These are phyloP conservation scores for Pleurotus pulmonarius DNA, from an alignment of 768 basidiomycete species.

Conservation along the genomic window DNA sequence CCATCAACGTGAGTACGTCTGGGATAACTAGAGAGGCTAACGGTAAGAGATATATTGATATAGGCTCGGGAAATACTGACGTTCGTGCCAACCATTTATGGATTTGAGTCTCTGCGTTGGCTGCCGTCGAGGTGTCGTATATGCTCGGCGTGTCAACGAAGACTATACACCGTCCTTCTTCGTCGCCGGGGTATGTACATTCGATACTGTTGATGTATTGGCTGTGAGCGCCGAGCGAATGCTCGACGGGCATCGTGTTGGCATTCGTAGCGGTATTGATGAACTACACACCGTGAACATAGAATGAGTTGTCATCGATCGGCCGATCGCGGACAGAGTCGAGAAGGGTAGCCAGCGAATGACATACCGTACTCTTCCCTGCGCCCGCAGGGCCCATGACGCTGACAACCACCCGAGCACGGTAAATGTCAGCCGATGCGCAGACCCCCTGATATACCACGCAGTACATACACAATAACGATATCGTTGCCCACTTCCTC, in stretches of 20 bases:
- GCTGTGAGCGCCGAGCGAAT: neutral
- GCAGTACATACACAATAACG: constrained; percentile 8
- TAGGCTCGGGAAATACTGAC: neutral
- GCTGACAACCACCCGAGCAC: constrained; percentile 4
- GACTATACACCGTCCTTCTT: constrained; percentile 2
- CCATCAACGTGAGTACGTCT: constrained; percentile 2
- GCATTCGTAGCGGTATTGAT: constrained; percentile 5
- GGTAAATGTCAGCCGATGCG: neutral
- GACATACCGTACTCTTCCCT: constrained; percentile 12
- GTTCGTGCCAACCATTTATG: constrained; percentile 2
- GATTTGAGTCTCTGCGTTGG: neutral
- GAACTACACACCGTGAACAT: neutral
- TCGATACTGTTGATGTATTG: constrained; percentile 3
- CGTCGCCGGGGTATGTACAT: constrained; percentile 4
- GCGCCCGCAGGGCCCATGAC: constrained; percentile 10
- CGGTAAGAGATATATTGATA: neutral
- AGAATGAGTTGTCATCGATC: neutral
- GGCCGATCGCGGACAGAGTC: neutral
- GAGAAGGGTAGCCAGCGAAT: neutral
- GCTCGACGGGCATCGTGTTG: constrained; percentile 6
- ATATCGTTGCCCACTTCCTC: constrained; percentile 7
- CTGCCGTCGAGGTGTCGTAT: neutral
- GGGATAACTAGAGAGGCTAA: neutral
- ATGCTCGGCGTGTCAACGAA: constrained; percentile 10
- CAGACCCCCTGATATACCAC: neutral